Conservation (phyloP, 2,329 filamentous ascomycete genomes). For the Xylaria digitata region DNA sequence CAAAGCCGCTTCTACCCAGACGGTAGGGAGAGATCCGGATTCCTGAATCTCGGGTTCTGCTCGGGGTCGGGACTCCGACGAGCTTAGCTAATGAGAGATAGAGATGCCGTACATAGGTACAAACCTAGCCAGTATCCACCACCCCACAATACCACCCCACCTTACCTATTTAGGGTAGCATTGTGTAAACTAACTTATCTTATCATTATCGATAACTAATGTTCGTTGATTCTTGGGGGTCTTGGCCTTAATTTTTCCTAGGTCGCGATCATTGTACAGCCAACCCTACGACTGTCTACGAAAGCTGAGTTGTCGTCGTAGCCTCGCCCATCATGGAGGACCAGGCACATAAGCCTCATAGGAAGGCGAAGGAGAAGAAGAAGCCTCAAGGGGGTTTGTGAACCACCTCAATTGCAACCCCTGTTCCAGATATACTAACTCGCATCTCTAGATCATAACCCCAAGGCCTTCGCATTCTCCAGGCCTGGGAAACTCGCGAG, state of each 20-base stretch:
- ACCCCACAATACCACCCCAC: not conserved
- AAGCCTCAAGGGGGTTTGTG: conserved; percentile 69
- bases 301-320: conserved; percentile 17
- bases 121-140: too few species aligned
- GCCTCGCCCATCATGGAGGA: conserved; percentile 71
- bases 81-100: too few species aligned
- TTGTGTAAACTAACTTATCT: not conserved
- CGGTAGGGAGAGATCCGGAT: too few species aligned
- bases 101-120: too few species aligned
- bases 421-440: conserved; percentile 40
- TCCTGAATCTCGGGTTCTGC: too few species aligned
- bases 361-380: conserved; percentile 91
- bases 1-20: conserved; percentile 29
- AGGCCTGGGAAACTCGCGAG: conserved; percentile 83
- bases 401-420: conserved; percentile 14
- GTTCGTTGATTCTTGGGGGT: conserved; percentile 6
- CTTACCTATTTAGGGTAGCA: not conserved
- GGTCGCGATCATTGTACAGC: conserved; percentile 10
- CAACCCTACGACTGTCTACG: conserved; percentile 7
- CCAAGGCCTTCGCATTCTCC: conserved; percentile 89
- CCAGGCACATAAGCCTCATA: conserved; percentile 86
- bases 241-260: conserved; percentile 29
- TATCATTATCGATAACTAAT: conserved; percentile 39
- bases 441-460: conserved; percentile 73
- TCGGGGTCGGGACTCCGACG: too few species aligned